These are phyloP conservation scores for Lichtheimia hyalospora DNA, from an alignment of 371 early-diverging fungal species.

Conservation along the genomic window DNA sequence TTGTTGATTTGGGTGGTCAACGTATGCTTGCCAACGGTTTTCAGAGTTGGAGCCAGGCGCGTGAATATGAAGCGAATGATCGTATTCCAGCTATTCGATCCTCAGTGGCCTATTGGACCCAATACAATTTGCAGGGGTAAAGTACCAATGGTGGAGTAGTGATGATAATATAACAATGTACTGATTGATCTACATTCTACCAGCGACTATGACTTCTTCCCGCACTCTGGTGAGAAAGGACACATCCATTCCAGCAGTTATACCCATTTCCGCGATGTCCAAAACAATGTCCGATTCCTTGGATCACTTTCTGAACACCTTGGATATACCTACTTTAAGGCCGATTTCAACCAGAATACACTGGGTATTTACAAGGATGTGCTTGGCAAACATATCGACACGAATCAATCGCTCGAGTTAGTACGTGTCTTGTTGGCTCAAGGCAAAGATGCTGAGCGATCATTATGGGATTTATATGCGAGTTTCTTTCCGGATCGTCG, in stretches of 20 bases:
- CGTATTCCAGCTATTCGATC: constrained; percentile 37
- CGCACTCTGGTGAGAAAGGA: constrained; percentile 52
- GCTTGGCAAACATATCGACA: constrained; percentile 25
- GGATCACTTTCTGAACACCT: constrained; percentile 55
- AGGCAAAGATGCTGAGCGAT: constrained; percentile 33
- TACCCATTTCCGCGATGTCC: constrained; percentile 53
- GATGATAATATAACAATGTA: too few relatives aligned
- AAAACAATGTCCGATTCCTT: constrained; percentile 39
- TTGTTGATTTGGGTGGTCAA: constrained; percentile 28
- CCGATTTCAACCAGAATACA: constrained; percentile 39
- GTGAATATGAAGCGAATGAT: constrained; percentile 29
- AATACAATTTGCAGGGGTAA: constrained; percentile 48
- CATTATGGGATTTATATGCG: constrained; percentile 51
- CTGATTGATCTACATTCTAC: too few relatives aligned
- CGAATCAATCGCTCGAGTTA: constrained; percentile 25
- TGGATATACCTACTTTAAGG: constrained; percentile 59
- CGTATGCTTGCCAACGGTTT: constrained; percentile 57
- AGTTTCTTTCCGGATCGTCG: constrained; percentile 34
- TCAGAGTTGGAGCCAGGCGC: constrained; percentile 57
- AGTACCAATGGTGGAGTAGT: too few relatives aligned
- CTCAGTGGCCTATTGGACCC: constrained; percentile 36
- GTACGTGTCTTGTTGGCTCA: constrained; percentile 32
- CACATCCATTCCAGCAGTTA: constrained; percentile 56
- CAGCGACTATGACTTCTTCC: constrained; percentile 53
- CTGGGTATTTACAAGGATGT: constrained; percentile 54